phyloP scores from a whole-genome alignment of 2,329 filamentous ascomycete genomes.

The Fusarium pininemorale region DNA sequence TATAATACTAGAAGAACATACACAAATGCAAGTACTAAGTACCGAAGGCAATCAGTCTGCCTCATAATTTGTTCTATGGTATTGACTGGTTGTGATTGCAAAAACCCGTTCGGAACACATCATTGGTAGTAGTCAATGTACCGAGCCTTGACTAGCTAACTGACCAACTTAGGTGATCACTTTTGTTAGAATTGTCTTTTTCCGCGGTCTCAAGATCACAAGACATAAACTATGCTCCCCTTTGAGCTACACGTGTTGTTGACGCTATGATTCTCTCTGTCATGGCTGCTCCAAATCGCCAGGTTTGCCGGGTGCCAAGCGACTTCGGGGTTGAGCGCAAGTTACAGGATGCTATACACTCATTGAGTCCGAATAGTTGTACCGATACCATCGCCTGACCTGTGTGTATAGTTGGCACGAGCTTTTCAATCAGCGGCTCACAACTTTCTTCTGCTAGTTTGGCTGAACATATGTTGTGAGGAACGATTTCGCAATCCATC shows the following conservation, averaged over 20 bases:
- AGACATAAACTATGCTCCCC: not conserved
- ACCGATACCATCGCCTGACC: not conserved
- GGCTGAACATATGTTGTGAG: not conserved
- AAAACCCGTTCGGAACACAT: not conserved
- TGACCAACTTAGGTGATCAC: not conserved
- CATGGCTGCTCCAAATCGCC: not conserved
- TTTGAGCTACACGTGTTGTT: not conserved
- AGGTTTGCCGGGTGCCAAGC: not conserved
- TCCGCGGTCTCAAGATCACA: not conserved
- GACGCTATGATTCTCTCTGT: not conserved
- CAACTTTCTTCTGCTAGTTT: not conserved
- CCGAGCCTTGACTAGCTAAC: not conserved
- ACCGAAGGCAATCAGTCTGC: not conserved
- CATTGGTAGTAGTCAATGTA: not conserved
- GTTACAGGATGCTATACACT: not conserved
- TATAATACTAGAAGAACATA: not conserved
- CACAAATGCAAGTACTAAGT: not conserved
- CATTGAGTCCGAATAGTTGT: not conserved
- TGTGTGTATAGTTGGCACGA: not conserved
- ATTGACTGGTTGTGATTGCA: not conserved
- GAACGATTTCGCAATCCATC: not conserved
- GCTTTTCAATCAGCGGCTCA: not conserved
- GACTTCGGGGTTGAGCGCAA: not conserved
- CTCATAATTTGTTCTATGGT: not conserved
- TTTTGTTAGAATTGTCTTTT: not conserved